These are phyloP conservation scores for Westerdykella ornata DNA, from an alignment of 2,329 filamentous ascomycete genomes.

Conservation along the genomic window DNA sequence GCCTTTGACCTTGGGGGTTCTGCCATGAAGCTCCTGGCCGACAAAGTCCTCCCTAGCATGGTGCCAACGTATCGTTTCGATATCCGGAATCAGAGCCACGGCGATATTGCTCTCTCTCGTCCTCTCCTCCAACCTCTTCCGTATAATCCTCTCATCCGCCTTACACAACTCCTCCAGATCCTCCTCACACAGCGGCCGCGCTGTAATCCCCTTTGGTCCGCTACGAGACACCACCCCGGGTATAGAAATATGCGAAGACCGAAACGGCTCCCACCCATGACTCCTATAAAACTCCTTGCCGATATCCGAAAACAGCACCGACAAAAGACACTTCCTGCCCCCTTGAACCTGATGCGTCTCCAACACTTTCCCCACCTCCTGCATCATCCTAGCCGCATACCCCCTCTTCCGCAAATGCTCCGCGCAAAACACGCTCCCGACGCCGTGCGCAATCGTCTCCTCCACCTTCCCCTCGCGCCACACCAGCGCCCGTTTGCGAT, in stretches of 20 bases:
- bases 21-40: slow-evolving; percentile 54
- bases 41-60: slow-evolving; percentile 77
- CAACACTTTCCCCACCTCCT: slow-evolving; percentile 53
- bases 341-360: slow-evolving; percentile 46
- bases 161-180: slow-evolving; percentile 58
- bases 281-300: slow-evolving; percentile 72
- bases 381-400: slow-evolving; percentile 76
- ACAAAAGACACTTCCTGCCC: slow-evolving; percentile 52
- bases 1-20: slow-evolving; percentile 58
- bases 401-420: slow-evolving; percentile 61
- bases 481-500: slow-evolving; percentile 44
- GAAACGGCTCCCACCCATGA: slow-evolving; percentile 69
- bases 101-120: slow-evolving; percentile 41
- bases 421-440: slow-evolving; percentile 74
- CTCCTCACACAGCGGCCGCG: slow-evolving; percentile 49
- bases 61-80: slow-evolving; percentile 67
- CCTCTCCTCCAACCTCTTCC: slow-evolving; percentile 43
- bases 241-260: slow-evolving; percentile 61
- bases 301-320: slow-evolving; percentile 79
- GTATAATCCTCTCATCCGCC: slow-evolving; percentile 58
- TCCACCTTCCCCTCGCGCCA: slow-evolving; percentile 43
- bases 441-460: slow-evolving; percentile 62
- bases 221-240: slow-evolving; percentile 7
- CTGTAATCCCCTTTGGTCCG: slow-evolving; percentile 12
- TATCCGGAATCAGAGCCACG: slow-evolving; percentile 63